These are phyloP conservation scores for Floccularia luteovirens DNA, from an alignment of 768 basidiomycete genomes.

Conservation along the genomic window DNA sequence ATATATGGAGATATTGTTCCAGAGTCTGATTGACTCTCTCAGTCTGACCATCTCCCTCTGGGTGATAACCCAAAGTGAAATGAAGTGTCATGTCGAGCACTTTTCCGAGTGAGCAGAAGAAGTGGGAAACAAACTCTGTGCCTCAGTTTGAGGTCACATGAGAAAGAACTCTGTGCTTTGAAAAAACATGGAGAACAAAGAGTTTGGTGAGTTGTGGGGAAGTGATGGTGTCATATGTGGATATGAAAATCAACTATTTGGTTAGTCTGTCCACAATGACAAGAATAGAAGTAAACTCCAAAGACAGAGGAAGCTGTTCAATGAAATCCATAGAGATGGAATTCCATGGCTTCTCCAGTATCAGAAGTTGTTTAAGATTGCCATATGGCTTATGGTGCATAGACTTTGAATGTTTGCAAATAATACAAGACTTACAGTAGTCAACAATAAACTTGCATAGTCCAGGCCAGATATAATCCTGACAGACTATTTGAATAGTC, in stretches of 20 bases:
- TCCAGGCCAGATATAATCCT: conserved; percentile 11
- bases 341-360: conserved; percentile 14
- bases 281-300: not conserved
- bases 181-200: not conserved
- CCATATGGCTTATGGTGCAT: conserved; percentile 4
- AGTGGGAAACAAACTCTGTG: too few species aligned
- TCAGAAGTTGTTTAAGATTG: conserved; percentile 13
- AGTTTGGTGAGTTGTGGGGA: not conserved
- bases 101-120: too few species aligned
- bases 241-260: not conserved
- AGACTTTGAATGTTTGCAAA: conserved; percentile 8
- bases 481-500: conserved; percentile 6
- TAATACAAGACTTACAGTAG: conserved; percentile 8
- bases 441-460: conserved; percentile 5
- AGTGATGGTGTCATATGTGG: too few species aligned
- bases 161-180: not conserved
- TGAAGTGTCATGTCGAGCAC: too few species aligned
- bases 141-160: not conserved
- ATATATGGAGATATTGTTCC: too few species aligned
- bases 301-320: conserved; percentile 11
- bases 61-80: too few species aligned
- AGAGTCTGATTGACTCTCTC: not conserved
- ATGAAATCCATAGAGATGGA: conserved; percentile 20
- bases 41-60: conserved; percentile 1
- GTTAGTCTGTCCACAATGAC: not conserved